phyloP scores from a whole-genome alignment of 164 flowering plant species.

The Platanus orientalis region DNA sequence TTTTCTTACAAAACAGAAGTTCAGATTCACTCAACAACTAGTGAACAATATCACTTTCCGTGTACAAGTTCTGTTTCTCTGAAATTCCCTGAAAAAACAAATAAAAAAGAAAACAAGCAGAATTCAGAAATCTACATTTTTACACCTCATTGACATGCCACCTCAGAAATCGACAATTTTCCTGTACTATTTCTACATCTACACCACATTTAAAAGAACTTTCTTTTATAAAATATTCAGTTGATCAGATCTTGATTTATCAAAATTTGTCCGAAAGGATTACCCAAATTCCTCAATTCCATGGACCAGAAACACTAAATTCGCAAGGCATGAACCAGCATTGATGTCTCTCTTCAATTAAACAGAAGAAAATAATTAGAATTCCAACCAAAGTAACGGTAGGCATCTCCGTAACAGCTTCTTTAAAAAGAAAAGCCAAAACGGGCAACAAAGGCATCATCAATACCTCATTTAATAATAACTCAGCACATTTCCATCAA shows the following conservation, averaged over 20 bases:
- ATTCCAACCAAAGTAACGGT: not conserved
- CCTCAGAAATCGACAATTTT: not conserved
- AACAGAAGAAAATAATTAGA: not conserved
- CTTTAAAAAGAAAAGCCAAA: not conserved
- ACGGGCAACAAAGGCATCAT: not conserved
- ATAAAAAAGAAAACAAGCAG: not conserved
- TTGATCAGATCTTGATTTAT: not conserved
- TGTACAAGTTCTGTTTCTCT: too few species aligned
- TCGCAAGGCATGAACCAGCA: not conserved
- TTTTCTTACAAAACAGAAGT: too few species aligned
- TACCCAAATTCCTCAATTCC: not conserved
- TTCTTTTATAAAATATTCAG: not conserved
- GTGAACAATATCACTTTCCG: too few species aligned
- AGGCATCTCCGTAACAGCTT: too few species aligned
- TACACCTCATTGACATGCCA: not conserved
- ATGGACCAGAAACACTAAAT: not conserved
- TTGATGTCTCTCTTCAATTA: slow-evolving; percentile 2
- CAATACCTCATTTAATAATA: slow-evolving; percentile 6
- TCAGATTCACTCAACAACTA: too few species aligned
- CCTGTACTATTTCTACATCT: not conserved
- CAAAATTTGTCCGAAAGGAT: not conserved
- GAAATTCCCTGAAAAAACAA: not conserved
- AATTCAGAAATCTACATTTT: not conserved
- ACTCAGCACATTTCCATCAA: not conserved
- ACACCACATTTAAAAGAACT: not conserved